Evolutionary conservation across 345 rosid species (phyloP).

Genomic region (Microthlaspi erraticum): DNA sequence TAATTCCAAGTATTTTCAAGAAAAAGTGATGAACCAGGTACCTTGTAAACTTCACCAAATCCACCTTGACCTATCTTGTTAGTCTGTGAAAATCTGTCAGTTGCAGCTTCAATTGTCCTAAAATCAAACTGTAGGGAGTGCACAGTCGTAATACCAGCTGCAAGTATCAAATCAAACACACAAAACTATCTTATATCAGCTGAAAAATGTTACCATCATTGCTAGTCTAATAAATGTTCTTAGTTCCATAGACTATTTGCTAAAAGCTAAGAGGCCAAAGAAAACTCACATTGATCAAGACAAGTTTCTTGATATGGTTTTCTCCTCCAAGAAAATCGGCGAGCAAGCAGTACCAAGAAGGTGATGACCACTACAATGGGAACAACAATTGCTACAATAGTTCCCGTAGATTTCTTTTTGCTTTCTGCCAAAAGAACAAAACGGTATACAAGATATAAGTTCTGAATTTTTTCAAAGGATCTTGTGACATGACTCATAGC

Average conservation of each 20-base stretch:
- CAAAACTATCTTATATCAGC: background rate
- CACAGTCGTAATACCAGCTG: constrained; percentile 38
- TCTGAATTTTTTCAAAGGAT: background rate
- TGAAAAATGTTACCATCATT: too few species aligned
- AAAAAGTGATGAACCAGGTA: constrained; percentile 19
- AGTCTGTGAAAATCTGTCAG: constrained; percentile 45
- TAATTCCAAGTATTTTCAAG: constrained; percentile 32
- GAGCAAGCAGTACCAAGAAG: background rate
- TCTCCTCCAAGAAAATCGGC: background rate
- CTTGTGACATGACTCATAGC: background rate
- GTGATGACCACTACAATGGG: background rate
- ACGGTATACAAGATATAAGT: background rate
- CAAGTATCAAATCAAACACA: background rate
- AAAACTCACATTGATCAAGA: constrained; percentile 5
- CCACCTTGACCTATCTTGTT: constrained; percentile 68
- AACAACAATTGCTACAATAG: background rate
- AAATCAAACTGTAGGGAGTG: constrained; percentile 39
- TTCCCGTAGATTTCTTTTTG: background rate
- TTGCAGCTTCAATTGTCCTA: constrained; percentile 48
- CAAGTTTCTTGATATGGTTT: background rate
- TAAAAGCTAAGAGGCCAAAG: background rate
- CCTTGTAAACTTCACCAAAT: constrained; percentile 63
- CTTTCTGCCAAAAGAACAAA: background rate
- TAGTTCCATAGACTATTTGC: background rate
- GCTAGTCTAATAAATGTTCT: background rate